phyloP scores from a whole-genome alignment of 75 land plant species.

The Selaginella moellendorffii region DNA sequence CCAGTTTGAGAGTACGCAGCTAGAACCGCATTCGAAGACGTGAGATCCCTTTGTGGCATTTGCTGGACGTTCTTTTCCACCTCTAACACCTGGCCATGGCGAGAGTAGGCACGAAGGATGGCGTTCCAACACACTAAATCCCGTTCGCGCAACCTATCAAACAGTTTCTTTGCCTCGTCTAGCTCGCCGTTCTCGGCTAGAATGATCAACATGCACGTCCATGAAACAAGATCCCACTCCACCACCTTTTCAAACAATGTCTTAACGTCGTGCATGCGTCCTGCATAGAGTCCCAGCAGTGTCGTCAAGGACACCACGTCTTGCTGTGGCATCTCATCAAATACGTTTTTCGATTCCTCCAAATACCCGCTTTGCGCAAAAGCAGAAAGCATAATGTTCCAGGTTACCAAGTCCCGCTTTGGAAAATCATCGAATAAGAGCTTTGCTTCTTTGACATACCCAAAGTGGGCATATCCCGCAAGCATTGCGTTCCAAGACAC shows the following conservation, averaged over 20 bases:
- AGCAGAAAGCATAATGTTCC: neutral
- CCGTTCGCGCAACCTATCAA: neutral
- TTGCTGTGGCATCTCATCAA: neutral
- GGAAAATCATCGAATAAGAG: neutral
- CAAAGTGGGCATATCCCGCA: neutral
- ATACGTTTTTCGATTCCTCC: neutral
- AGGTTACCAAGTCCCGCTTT: neutral
- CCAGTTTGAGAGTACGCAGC: neutral
- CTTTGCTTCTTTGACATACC: neutral
- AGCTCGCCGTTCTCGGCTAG: neutral
- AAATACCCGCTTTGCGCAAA: neutral
- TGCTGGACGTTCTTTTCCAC: neutral
- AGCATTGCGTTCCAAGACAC: slow-evolving; percentile 5
- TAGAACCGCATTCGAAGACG: slow-evolving; percentile 1
- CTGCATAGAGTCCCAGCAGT: neutral
- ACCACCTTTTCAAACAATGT: neutral
- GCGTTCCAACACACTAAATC: neutral
- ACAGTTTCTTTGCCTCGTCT: neutral
- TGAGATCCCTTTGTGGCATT: neutral
- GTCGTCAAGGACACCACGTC: neutral
- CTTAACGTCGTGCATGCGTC: neutral
- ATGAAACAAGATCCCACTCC: slow-evolving; percentile 1
- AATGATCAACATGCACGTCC: neutral
- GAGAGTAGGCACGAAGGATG: neutral
- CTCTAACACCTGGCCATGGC: neutral